Conservation (phyloP, 352 stramenopile species). For the Pythium rishiriense region DNA sequence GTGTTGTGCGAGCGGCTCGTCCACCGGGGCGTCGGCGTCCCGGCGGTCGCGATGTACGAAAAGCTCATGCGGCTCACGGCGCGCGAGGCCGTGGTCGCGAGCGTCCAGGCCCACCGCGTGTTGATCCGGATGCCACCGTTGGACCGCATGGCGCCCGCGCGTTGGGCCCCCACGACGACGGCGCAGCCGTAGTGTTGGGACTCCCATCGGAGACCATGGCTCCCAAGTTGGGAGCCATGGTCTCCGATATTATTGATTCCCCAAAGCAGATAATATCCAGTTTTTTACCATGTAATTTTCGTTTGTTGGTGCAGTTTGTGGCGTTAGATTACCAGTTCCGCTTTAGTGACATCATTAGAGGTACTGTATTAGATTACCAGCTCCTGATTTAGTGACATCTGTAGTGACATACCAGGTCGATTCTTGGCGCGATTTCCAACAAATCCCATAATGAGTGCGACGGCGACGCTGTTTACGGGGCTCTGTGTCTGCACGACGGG, state of each 20-base stretch:
- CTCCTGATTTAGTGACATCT: background rate
- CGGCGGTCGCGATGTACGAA: slow-evolving; percentile 26
- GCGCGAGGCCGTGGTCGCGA: background rate
- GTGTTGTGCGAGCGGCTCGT: slow-evolving; percentile 41
- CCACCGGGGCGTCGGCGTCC: slow-evolving; percentile 45
- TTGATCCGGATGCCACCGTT: background rate
- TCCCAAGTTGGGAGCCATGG: no score
- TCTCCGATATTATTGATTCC: no score
- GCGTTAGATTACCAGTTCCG: no score
- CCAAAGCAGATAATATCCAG: no score
- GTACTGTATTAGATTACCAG: no score
- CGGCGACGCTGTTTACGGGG: slow-evolving; percentile 45
- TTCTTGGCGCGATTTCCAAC: background rate
- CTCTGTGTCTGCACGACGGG: slow-evolving; percentile 58
- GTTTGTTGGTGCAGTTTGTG: no score
- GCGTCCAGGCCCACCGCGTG: background rate
- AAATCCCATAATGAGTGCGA: background rate
- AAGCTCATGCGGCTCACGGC: background rate
- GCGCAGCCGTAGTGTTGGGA: background rate
- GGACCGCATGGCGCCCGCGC: background rate
- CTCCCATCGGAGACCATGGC: no score
- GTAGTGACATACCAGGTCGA: background rate
- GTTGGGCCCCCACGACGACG: background rate
- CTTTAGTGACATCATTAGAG: no score
- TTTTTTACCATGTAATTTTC: no score